phyloP scores from a whole-genome alignment of 2,329 filamentous ascomycete genomes.

The Lecanoromycetidae sp. region DNA sequence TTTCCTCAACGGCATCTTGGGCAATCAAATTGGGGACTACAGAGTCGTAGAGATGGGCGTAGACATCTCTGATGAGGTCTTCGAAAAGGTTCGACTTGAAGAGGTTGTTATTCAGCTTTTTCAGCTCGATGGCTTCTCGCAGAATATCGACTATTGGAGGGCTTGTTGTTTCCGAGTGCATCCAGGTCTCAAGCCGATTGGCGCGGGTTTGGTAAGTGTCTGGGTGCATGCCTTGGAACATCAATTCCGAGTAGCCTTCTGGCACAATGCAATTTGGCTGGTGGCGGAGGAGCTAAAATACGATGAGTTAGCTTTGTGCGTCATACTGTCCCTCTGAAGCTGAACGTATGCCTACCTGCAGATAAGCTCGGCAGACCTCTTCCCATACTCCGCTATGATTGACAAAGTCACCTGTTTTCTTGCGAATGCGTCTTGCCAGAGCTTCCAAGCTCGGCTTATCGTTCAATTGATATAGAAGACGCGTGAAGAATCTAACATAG shows the following conservation, averaged over 20 bases:
- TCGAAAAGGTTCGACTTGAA: conserved; percentile 81
- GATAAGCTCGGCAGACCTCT: conserved; percentile 46
- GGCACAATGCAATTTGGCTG: conserved; percentile 38
- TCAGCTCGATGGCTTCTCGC: conserved; percentile 55
- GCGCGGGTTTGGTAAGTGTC: conserved; percentile 54
- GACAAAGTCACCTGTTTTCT: conserved; percentile 64
- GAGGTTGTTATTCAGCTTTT: conserved; percentile 70
- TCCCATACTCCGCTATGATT: conserved; percentile 53
- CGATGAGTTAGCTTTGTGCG: conserved; percentile 20
- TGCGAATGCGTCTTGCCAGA: conserved; percentile 65
- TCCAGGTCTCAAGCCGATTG: conserved; percentile 48
- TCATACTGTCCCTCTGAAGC: too few relatives aligned
- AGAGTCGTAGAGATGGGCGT: conserved; percentile 61
- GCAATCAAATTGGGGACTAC: conserved; percentile 39
- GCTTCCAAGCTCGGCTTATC: conserved; percentile 68
- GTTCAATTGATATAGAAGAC: conserved; percentile 58
- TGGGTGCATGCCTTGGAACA: conserved; percentile 51
- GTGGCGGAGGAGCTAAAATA: conserved; percentile 40
- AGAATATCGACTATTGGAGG: conserved; percentile 48
- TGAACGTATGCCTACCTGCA: conserved; percentile 39
- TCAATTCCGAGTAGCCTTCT: conserved; percentile 50
- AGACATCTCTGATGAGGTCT: conserved; percentile 85
- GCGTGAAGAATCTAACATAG: conserved; percentile 72
- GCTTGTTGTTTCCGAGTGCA: conserved; percentile 36
- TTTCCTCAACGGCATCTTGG: conserved; percentile 31